Percentiles rank a stretch among this genome's conserved stretches.
Conservation (phyloP, 768 basidiomycete genomes). For the Mycena chlorophos region DNA sequence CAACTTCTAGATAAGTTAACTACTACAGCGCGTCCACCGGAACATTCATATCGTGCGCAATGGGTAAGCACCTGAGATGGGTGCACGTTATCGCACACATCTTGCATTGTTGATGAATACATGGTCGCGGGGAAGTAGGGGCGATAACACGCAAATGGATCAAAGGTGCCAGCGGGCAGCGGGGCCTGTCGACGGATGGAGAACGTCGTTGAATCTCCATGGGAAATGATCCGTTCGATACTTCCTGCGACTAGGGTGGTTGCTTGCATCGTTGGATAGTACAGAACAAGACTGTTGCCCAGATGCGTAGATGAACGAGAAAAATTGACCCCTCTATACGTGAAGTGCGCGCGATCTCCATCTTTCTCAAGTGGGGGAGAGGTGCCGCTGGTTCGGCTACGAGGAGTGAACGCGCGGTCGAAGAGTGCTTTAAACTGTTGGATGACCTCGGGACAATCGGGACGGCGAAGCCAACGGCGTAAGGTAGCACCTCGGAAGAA, state of each 20-base stretch:
- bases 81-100: constrained; percentile 7
- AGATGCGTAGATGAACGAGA: constrained; percentile 16
- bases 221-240: constrained; percentile 11
- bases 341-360: constrained; percentile 14
- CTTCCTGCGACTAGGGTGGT: constrained; percentile 13
- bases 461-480: constrained; percentile 11
- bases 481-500: constrained; percentile 11
- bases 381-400: constrained; percentile 1
- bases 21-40: constrained; percentile 14
- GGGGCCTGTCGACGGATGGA: too few species aligned
- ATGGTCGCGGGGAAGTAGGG: constrained; percentile 17
- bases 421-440: constrained; percentile 18
- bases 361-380: constrained; percentile 10
- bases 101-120: constrained; percentile 15
- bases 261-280: constrained; percentile 13
- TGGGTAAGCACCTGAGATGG: constrained; percentile 9
- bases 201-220: constrained; percentile 6
- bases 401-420: constrained; percentile 11
- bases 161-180: constrained; percentile 5
- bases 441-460: constrained; percentile 18
- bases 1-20: background rate
- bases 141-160: constrained; percentile 16
- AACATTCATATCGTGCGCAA: constrained; percentile 16
- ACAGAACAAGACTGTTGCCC: constrained; percentile 17
- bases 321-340: constrained; percentile 8